A percentile compares a stretch with the other conserved stretches of the same genome.
Evolutionary conservation across 2,329 filamentous ascomycete genomes (phyloP).

Genomic region (Ascochyta fabae): DNA sequence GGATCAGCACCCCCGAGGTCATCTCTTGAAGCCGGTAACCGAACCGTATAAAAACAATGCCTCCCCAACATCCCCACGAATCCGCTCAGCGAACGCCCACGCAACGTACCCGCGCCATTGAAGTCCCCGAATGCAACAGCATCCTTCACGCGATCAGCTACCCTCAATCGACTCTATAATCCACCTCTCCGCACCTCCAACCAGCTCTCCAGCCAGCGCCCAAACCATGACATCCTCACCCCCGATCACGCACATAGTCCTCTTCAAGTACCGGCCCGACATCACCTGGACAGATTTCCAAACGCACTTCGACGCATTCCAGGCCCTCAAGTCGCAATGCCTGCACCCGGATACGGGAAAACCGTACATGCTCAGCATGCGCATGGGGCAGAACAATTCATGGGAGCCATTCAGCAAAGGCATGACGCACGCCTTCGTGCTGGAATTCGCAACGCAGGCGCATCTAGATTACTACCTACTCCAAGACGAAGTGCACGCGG

Average conservation of each 20-base stretch:
- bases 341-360: slow-evolving; percentile 32
- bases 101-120: neutral
- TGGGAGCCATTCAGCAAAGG: slow-evolving; percentile 44
- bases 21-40: neutral
- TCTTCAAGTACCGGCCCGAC: slow-evolving; percentile 43
- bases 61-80: neutral
- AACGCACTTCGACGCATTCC: slow-evolving; percentile 41
- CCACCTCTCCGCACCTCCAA: neutral
- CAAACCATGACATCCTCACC: neutral
- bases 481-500: slow-evolving; percentile 38
- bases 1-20: neutral
- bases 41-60: neutral
- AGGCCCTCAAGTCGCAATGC: slow-evolving; percentile 32
- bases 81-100: neutral
- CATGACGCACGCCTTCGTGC: slow-evolving; percentile 46
- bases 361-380: slow-evolving; percentile 42
- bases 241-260: slow-evolving; percentile 44
- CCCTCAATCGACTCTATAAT: slow-evolving; percentile 7
- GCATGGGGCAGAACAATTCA: slow-evolving; percentile 43
- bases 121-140: slow-evolving; percentile 4
- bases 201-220: neutral
- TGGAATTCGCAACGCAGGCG: slow-evolving; percentile 44
- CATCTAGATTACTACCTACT: slow-evolving; percentile 46
- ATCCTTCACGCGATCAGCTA: neutral
- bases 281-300: slow-evolving; percentile 44